A percentile compares a stretch with the other conserved stretches of the same genome.
These are phyloP conservation scores for Ilyonectria mors-panacis DNA, from an alignment of 2,329 filamentous ascomycete genomes.

Conservation along the genomic window DNA sequence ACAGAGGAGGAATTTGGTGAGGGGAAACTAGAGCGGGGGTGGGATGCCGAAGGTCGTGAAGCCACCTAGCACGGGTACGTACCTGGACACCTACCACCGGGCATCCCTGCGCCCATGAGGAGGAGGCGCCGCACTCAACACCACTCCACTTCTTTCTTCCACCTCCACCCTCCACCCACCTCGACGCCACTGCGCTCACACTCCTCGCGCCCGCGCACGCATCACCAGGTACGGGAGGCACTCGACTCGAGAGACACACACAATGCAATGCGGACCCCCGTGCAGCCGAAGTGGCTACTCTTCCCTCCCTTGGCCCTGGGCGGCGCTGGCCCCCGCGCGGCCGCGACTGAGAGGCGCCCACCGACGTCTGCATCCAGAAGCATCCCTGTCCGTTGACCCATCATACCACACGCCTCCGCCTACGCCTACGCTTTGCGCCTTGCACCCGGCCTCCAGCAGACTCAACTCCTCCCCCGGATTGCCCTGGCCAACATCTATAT, in stretches of 20 bases:
- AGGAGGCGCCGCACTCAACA: constrained; percentile 12
- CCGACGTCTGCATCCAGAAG: constrained; percentile 32
- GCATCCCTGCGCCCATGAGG: constrained; percentile 23
- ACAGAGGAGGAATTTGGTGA: constrained; percentile 31
- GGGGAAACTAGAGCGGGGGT: constrained; percentile 43
- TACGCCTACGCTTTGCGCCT: constrained; percentile 21
- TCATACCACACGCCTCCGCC: constrained; percentile 45
- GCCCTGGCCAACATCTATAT: constrained; percentile 45
- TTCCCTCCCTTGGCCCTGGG: constrained; percentile 38
- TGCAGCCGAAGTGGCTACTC: constrained; percentile 47
- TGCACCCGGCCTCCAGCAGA: constrained; percentile 23
- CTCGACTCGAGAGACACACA: constrained; percentile 26
- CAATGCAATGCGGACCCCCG: constrained; percentile 48
- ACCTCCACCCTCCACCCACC: constrained; percentile 10
- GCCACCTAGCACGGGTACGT: not conserved
- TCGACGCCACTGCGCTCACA: constrained; percentile 32
- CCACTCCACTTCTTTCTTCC: not conserved
- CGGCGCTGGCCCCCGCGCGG: constrained; percentile 39
- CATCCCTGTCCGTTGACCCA: constrained; percentile 43
- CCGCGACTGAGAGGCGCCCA: constrained; percentile 44
- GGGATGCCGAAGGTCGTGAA: constrained; percentile 9
- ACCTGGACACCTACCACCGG: not conserved
- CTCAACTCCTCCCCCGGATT: constrained; percentile 36
- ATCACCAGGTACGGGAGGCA: constrained; percentile 7
- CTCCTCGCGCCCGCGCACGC: constrained; percentile 20